phyloP scores from a whole-genome alignment of 345 rosid genomes.

The Populus tremula region DNA sequence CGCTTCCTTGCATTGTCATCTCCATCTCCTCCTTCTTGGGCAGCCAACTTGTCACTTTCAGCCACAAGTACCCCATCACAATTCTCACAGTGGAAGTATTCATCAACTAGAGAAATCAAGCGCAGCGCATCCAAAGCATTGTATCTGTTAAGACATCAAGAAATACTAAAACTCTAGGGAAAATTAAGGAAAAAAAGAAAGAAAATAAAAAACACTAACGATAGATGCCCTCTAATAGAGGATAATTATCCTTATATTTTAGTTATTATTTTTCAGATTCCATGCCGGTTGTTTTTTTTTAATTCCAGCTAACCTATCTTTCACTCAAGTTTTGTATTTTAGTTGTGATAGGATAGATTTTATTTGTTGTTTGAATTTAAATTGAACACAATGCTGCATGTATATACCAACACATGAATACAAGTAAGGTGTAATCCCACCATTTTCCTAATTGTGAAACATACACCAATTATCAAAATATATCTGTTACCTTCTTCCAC shows the following conservation, averaged over 20 bases:
- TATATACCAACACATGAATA: neutral
- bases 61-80: conserved; percentile 90
- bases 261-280: neutral
- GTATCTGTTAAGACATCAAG: conserved; percentile 48
- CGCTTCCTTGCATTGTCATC: conserved; percentile 85
- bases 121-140: conserved; percentile 79
- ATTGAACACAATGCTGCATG: neutral
- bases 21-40: conserved; percentile 84
- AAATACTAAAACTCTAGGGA: neutral
- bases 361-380: neutral
- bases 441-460: neutral
- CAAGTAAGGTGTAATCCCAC: neutral
- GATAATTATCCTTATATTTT: neutral
- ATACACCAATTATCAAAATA: neutral
- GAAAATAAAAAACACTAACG: conserved; percentile 1
- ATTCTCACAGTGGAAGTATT: conserved; percentile 79
- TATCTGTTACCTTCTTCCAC: conserved; percentile 24
- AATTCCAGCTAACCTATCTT: neutral
- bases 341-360: neutral
- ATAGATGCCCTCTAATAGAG: conserved; percentile 49
- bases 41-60: conserved; percentile 79
- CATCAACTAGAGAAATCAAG: conserved; percentile 63
- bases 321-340: neutral
- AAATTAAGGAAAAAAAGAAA: neutral
- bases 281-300: too few species aligned